Conservation (phyloP, 345 rosid species). For the Citrus inodora region DNA sequence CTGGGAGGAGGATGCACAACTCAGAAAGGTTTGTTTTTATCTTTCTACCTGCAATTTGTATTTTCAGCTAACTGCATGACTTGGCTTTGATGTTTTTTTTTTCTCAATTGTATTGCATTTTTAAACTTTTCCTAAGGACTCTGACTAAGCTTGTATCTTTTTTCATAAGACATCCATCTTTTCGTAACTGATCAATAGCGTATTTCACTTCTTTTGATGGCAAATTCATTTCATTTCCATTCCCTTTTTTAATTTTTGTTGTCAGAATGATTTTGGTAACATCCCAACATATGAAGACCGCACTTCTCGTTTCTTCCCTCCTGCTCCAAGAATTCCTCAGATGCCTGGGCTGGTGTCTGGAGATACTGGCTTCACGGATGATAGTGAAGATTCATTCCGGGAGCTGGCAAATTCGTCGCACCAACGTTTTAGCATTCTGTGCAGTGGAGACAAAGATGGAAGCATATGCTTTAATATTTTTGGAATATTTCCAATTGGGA, state of each 20-base stretch:
- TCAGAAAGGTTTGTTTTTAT: constrained; percentile 34
- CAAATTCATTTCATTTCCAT: not conserved
- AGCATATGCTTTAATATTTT: constrained; percentile 79
- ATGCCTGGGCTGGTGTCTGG: constrained; percentile 79
- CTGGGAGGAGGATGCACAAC: constrained; percentile 78
- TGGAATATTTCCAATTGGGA: constrained; percentile 90
- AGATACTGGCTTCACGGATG: constrained; percentile 79
- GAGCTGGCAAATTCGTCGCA: constrained; percentile 76
- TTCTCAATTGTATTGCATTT: not conserved
- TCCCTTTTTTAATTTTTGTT: constrained; percentile 3
- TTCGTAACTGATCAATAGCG: not conserved
- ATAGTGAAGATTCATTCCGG: constrained; percentile 70
- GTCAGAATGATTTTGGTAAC: constrained; percentile 47
- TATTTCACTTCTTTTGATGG: not conserved
- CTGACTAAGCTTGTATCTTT: not conserved
- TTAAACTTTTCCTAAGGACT: constrained; percentile 5
- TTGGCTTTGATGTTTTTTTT: not conserved
- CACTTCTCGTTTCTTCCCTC: constrained; percentile 82
- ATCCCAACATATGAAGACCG: constrained; percentile 68
- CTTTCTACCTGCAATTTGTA: not conserved
- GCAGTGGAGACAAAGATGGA: constrained; percentile 88
- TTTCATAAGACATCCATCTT: not conserved
- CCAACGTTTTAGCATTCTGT: constrained; percentile 80
- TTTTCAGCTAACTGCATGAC: not conserved
- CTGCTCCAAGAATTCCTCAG: constrained; percentile 82